Conservation (phyloP, 129 eudicot species). For the Ambrosia trifida region DNA sequence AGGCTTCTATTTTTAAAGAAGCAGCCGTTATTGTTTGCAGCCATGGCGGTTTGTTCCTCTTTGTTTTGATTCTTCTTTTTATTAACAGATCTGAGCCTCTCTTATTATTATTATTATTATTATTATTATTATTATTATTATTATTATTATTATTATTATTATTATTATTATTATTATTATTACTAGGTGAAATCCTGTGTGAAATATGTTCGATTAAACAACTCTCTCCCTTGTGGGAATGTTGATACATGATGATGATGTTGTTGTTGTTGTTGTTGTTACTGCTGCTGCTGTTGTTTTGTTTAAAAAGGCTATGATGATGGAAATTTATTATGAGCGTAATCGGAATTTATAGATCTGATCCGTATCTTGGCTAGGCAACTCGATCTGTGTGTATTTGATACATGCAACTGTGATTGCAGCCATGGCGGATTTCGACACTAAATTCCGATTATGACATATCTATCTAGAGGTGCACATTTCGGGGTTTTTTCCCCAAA, state of each 20-base stretch:
- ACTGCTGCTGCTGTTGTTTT: not conserved
- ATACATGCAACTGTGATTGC: conserved; percentile 35
- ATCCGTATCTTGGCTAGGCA: conserved; percentile 34
- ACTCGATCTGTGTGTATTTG: conserved; percentile 22
- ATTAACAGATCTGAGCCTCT: conserved; percentile 32
- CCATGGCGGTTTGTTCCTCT: conserved; percentile 3
- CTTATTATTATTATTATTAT: too few relatives aligned
- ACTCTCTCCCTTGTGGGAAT: not conserved
- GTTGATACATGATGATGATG: not conserved
- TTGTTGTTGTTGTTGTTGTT: not conserved
- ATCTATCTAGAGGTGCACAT: conserved; percentile 1
- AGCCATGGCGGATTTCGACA: conserved; percentile 41
- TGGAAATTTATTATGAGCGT: not conserved
- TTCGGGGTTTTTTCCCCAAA: too few relatives aligned
- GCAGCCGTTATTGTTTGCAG: not conserved
- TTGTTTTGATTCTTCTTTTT: not conserved
- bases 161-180: too few relatives aligned
- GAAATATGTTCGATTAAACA: not conserved
- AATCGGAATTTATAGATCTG: conserved; percentile 19
- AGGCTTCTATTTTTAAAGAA: not conserved
- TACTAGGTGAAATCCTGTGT: too few relatives aligned
- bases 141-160: too few relatives aligned
- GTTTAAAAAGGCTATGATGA: conserved; percentile 20
- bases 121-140: too few relatives aligned
- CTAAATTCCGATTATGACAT: not conserved